Conservation (phyloP, 2,329 filamentous ascomycete species). For the Fusarium buxicola region DNA sequence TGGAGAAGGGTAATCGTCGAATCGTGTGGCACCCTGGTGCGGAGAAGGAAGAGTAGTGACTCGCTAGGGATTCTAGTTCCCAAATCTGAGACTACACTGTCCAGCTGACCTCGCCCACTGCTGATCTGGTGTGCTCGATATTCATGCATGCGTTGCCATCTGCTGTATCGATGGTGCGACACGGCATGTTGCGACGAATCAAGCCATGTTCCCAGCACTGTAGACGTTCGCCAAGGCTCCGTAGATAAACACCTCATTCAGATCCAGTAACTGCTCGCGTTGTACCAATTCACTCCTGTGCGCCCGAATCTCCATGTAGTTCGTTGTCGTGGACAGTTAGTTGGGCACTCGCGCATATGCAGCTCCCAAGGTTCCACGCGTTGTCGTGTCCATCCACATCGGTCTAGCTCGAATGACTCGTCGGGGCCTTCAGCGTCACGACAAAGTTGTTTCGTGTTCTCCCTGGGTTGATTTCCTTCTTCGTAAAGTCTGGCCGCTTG, state of each 20-base stretch:
- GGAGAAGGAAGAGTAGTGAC: slow-evolving; percentile 40
- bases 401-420: slow-evolving; percentile 31
- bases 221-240: slow-evolving; percentile 22
- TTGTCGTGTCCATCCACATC: slow-evolving; percentile 27
- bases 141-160: slow-evolving; percentile 36
- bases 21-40: slow-evolving; percentile 39
- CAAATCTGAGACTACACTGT: slow-evolving; percentile 40
- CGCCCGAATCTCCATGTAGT: slow-evolving; percentile 22
- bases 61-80: slow-evolving; percentile 43
- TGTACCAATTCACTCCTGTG: slow-evolving; percentile 17
- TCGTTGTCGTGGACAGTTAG: slow-evolving; percentile 20
- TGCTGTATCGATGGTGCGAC: slow-evolving; percentile 36
- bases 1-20: slow-evolving; percentile 36
- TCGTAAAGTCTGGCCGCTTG: slow-evolving; percentile 54
- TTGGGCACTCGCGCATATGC: slow-evolving; percentile 46
- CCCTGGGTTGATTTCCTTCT: slow-evolving; percentile 82
- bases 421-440: slow-evolving; percentile 69
- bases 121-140: slow-evolving; percentile 35
- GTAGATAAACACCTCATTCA: slow-evolving; percentile 20
- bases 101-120: slow-evolving; percentile 40
- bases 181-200: slow-evolving; percentile 26
- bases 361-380: slow-evolving; percentile 29
- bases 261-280: slow-evolving; percentile 15
- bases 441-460: slow-evolving; percentile 89
- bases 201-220: slow-evolving; percentile 21